Evolutionary conservation across 2,329 filamentous ascomycete species (phyloP).

Genomic region (Fusarium xylarioides): DNA sequence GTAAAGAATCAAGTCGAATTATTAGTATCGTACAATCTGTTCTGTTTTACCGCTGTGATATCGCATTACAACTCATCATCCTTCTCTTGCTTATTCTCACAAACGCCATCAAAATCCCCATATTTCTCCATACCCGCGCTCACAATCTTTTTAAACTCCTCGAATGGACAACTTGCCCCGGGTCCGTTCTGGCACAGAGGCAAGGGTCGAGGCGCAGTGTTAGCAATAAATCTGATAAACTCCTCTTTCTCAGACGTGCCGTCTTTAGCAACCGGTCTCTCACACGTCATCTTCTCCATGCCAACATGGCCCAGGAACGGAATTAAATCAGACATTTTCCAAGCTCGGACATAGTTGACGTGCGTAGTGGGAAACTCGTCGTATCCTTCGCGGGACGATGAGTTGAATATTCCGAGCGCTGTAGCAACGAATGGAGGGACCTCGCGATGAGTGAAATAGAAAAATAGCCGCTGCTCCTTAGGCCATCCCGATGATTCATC

Average conservation of each 20-base stretch:
- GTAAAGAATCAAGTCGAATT: fast-evolving
- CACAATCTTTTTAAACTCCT: conserved; percentile 34
- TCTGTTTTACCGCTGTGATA: background rate
- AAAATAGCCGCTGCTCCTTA: conserved; percentile 29
- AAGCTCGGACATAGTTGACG: conserved; percentile 36
- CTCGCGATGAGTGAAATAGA: conserved; percentile 38
- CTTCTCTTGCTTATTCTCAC: conserved; percentile 27
- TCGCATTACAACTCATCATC: conserved; percentile 21
- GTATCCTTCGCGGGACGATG: conserved; percentile 25
- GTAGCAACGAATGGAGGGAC: conserved; percentile 38
- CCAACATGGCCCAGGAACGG: conserved; percentile 37
- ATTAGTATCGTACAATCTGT: background rate
- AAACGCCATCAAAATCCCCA: conserved; percentile 35
- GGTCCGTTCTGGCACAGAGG: conserved; percentile 34
- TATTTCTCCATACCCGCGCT: conserved; percentile 31
- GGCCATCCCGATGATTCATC: conserved; percentile 28
- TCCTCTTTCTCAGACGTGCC: conserved; percentile 16
- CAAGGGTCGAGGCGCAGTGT: conserved; percentile 35
- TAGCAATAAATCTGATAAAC: conserved; percentile 38
- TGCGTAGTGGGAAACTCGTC: conserved; percentile 37
- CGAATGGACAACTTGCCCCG: conserved; percentile 32
- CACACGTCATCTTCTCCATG: conserved; percentile 40
- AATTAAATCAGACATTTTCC: conserved; percentile 40
- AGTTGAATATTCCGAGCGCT: conserved; percentile 37
- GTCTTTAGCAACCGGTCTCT: background rate